phyloP scores from a whole-genome alignment of 345 rosid genomes.

The Boechera divaricarpa region DNA sequence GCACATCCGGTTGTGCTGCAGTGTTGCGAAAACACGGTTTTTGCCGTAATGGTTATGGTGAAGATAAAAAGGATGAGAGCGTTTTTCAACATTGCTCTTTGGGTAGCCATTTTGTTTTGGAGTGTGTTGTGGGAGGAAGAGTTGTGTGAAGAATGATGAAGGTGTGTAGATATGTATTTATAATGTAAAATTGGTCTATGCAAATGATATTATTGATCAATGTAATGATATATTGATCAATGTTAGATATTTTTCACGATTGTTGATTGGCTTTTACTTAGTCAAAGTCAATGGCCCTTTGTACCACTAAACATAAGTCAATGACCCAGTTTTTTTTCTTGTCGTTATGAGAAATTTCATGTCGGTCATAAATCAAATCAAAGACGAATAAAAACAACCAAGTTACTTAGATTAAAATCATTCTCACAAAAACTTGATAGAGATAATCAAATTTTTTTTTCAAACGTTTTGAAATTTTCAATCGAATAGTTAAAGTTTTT shows the following conservation, averaged over 20 bases:
- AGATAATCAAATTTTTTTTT: too few relatives aligned
- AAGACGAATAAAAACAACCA: background rate
- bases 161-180: slow-evolving; percentile 35
- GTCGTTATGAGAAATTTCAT: slow-evolving; percentile 17
- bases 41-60: slow-evolving; percentile 29
- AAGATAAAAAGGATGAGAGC: slow-evolving; percentile 34
- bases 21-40: slow-evolving; percentile 34
- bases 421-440: background rate
- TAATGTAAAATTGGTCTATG: slow-evolving; percentile 19
- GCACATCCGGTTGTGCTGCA: slow-evolving; percentile 40
- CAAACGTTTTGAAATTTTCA: too few relatives aligned
- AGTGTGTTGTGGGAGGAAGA: slow-evolving; percentile 8
- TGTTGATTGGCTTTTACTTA: slow-evolving; percentile 26
- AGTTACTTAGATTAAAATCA: background rate
- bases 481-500: too few relatives aligned
- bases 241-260: slow-evolving; percentile 9
- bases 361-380: slow-evolving; percentile 26
- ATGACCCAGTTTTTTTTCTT: slow-evolving; percentile 12
- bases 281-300: slow-evolving; percentile 31
- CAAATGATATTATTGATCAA: background rate
- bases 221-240: slow-evolving; percentile 9
- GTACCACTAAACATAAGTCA: slow-evolving; percentile 30
- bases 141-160: slow-evolving; percentile 27
- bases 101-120: slow-evolving; percentile 30
- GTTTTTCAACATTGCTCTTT: slow-evolving; percentile 22